Base-by-base conservation (phyloP, 495 filamentous ascomycete species). In the Penicillium canescens region DNA sequence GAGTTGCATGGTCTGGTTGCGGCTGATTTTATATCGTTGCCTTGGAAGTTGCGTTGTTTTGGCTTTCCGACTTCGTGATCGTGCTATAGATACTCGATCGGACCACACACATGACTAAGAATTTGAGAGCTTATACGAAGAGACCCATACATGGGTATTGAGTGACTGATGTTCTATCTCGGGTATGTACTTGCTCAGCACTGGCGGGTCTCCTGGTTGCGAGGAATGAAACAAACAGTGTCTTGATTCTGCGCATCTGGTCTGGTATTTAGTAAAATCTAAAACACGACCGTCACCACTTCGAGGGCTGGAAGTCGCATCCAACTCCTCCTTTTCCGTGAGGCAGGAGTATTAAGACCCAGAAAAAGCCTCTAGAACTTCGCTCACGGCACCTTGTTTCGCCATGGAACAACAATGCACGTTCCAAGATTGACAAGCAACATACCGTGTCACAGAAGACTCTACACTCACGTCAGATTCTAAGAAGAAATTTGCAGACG, bases 401-500 rank as follows among this genome's bases (percentile, higher is more conserved):
- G 34, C 3, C 33, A 37, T 13, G 20, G 6, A 2, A 14, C 20
- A 42, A 13, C 45, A 50, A 26, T 24, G 45, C 36, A 20, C 12
- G 16, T 9, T 21, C 41, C 16, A 14, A 50, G 21, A 50, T 24
- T 13, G 24, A 14, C 14, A 28, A 33, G 18, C 18, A 5, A 40
- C 39, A n/a, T 35, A 9, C 14, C 53, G 35, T 50, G 11, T 28
- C 21, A 50, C 21, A 13, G 13, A 33, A 5, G 11, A 35, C 34
- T 4, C 23, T 12, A 20, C 18, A 18, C 23, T 7, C 3, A 12
- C 21, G 3, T 16, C 18, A 38, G 11, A 21, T 7, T 13, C 20
- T 58, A 56, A 7, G 31, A 43, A 24, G 39, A 4, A 23, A 47
- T 20, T 39, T 66, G 54, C 46, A 61, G 43, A 14, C 46, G 48